Base-by-base conservation (phyloP, 2,329 filamentous ascomycete species). In the Trichoderma sp. region DNA sequence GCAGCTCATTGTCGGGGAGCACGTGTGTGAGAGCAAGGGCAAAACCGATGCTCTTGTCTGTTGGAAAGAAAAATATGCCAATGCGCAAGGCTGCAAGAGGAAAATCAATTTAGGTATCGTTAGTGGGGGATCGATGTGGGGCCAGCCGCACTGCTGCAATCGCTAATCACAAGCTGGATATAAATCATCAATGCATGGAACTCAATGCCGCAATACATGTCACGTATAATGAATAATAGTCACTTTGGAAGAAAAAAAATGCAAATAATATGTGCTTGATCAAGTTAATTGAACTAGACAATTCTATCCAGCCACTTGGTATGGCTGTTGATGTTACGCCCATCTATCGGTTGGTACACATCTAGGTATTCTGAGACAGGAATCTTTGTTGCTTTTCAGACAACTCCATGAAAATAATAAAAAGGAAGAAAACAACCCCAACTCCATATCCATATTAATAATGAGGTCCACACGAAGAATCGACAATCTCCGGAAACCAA, bases 1-100 rank as follows among this genome's bases (percentile, higher is more conserved):
- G 76, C 86, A 88, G 73, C 77, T 81, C 86, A 88, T 88, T 73
- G 26, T 61, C 4, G 28, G 28, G 28, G 39, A 64, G 67, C 66
- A 32, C 26, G 66, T 53, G 68, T 50, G 68, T 36, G 23, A 47
- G 13, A 32, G 30, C 17, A 32, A 32, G 55, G 55, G 17, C 34
- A 68, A 26, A 53, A 9, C 1, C 2, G 9, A 26, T 43, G 30
- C 28, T 30, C 13, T 58, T 58, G 55, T 43, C 50, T 43, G 34
- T 20, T 47, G 17, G 17, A n/a, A 61, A 17, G 43, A 59, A 68
- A 68, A 53, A 50, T 20, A 58, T 50, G 32, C 8, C 12, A 59
- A 43, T n/a, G n/a, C 34, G 57, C 57, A 62, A 68, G 66, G 66
- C 66, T 61, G 36, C 34, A 61, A 61, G 57, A 59, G 36, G 39